Evolutionary conservation across 2,329 filamentous ascomycete genomes (phyloP), one percentile per base, ranked within the genome.

Genomic region (Aschersonia sp.): DNA sequence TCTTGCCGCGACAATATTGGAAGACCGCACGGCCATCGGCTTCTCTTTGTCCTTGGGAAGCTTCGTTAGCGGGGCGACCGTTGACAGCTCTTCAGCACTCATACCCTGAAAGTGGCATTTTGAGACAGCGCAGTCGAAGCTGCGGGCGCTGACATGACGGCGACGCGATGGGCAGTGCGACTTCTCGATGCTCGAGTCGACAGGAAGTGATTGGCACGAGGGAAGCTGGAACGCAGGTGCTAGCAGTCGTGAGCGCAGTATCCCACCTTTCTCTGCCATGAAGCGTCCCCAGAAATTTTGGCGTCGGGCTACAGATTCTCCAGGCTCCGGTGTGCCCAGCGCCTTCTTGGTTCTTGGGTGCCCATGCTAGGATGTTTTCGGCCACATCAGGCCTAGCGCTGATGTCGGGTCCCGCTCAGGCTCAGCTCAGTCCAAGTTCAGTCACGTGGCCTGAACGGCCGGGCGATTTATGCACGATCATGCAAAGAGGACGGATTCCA

Each of bases 1-100:
- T 87, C 90, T 81, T 59, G 92, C 92, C 58, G 92, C 92, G 62
- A 95, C 85, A 68, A 98, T 97, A 71, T 98, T 98, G 62, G 87
- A 86, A 55, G 86, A 89, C 58, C 92, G 85, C 55, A 98, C 92
- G 56, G 92, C 92, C 75, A 92, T 83, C 57, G 92, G 92, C 87
- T 98, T 98, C 74, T 96, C 92, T 80, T 96, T 98, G 63, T 83
- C 78, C 79, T 83, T 57, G 46, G 57, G 46, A 55, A 46, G 47
- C 22, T 43, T 32, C 56, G 68, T 57, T 68, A 64, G 59, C 60
- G 61, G 59, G 59, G 22, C 22, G 22, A 22, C 22, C 22, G 4
- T 22, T 22, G 22, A 22, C 22, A 22, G 22, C 22, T 22, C 22
- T 22, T 22, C 22, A 22, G 22, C 22, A 22, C 22, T 55, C 69